Evolutionary conservation across 1,139 yeast species (phyloP), one percentile per base, ranked within the genome.

Genomic region (Yamadazyma sp.): DNA sequence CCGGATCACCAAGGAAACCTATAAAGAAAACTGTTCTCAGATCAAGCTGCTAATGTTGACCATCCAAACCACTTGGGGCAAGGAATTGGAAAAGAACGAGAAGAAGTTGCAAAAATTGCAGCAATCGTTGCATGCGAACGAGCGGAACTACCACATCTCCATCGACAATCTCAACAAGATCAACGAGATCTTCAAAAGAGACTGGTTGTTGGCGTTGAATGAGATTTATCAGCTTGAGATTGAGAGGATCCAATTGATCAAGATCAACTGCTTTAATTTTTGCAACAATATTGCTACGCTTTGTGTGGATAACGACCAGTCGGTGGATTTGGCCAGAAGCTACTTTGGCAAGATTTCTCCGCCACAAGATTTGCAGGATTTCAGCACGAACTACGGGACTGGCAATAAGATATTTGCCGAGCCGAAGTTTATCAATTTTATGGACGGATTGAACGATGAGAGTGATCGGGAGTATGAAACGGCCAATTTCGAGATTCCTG

Each of bases 191-290:
- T 92, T 90, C 86, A 73, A 79, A 40, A 66, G 78, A 29, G 95
- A 89, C 51, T 92, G 98, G 98, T 71, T 76, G 38, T 62, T 70
- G 15, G 72, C 87, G 0, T 76, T 90, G 31, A 78, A 74, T 45
- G 81, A 80, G 48, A 71, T 87, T 44, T 95, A 90, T 60, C 79
- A 72, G 43, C 63, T 87, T 46, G 98, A 92, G 56, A 78, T 78
- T 36, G 89, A 86, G 52, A 74, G 96, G 46, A 79, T 89, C 39
- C 85, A 85, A 51, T 76, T 82, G 43, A 57, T 87, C 41, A 87
- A 89, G 52, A 70, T 85, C 13, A 86, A 84, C 52, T 62, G 94
- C 46, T 94, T 96, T 83, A 85, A 82, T 31, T 90, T 75, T 57
- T 82, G 95, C 38, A 88, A 88, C 57, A 73, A 82, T 37, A 70